phyloP scores from a whole-genome alignment of 2,329 filamentous ascomycete genomes.

The Tolypocladium inflatum region DNA sequence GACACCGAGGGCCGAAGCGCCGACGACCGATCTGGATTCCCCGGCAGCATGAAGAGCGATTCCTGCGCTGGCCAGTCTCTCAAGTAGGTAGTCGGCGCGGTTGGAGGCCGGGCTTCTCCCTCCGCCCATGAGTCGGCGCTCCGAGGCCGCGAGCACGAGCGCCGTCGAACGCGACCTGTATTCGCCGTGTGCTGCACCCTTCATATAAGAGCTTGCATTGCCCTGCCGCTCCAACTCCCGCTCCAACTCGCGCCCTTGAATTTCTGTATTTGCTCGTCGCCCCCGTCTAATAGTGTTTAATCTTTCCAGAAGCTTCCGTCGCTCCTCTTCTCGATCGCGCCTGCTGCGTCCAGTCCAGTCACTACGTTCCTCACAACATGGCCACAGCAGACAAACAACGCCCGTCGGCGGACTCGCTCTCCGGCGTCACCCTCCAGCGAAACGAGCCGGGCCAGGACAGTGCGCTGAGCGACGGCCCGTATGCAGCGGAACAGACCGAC shows the following conservation, averaged over 20 bases:
- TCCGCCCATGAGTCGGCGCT: neutral
- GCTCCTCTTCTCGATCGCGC: no score
- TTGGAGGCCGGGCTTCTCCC: neutral
- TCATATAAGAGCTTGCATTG: neutral
- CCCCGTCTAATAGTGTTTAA: no score
- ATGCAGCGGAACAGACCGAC: neutral
- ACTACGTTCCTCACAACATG: neutral
- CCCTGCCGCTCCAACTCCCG: neutral
- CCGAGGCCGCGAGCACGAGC: neutral
- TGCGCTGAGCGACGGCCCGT: neutral
- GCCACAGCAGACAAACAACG: neutral
- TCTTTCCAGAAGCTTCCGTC: neutral
- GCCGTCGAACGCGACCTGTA: neutral
- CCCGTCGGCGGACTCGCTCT: neutral
- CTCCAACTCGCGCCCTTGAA: neutral
- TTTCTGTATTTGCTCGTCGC: neutral
- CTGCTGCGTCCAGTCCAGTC: no score
- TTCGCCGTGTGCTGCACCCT: neutral
- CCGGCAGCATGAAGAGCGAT: neutral
- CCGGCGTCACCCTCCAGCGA: neutral
- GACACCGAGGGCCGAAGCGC: neutral
- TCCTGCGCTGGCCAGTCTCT: neutral
- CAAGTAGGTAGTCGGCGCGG: no score
- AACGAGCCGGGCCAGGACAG: neutral
- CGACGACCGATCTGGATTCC: neutral